Base-by-base conservation (phyloP, 495 filamentous ascomycete species). In the Penicillium chermesinum region DNA sequence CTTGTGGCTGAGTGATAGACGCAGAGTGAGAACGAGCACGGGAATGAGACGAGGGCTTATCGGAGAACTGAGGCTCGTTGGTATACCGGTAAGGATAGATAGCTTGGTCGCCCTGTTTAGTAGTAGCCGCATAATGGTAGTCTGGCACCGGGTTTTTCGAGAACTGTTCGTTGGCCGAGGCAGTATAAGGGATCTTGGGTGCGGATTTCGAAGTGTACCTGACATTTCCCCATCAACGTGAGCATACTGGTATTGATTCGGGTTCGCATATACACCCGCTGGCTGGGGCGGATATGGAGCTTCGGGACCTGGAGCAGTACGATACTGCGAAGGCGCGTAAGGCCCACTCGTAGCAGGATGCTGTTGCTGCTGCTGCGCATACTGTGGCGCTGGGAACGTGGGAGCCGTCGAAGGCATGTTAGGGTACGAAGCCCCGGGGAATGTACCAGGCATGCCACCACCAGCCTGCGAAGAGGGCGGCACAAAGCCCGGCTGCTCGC, bases 121-220 rank as follows among this genome's bases (percentile, higher is more conserved):
- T 6, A 18, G 20, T 12, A n/a, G 15, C n/a, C n/a, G n/a, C n/a
- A n/a, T n/a, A 20, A 14, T 50, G 21, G 7, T 30, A 25, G 17
- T 44, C 34, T 0, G 7, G 30, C 13, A 21, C 17, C 7, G 64
- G n/a, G 3, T 48, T 41, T 25, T 55, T 56, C 2, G 39, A 32
- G 38, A 57, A 65, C 46, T 54, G 53, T 38, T 61, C 61, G 34
- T 48, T 50, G 34, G 48, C 50, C 36, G 51, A 53, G 20, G 51
- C 62, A 9, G 59, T 53, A 43, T 66, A 57, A 12, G 59, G 34
- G 13, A 54, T 50, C 16, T 57, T 59, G 2, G 61, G 48, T 13
- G 59, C 50, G 32, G 52, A 46, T 53, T 75, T 75, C 22, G 72
- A 72, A 7, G 67, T 56, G 50, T 76, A 75, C 35, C 63, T 66